Evolutionary conservation across 2,329 filamentous ascomycete species (phyloP).

Genomic region (Botryotinia globosa): DNA sequence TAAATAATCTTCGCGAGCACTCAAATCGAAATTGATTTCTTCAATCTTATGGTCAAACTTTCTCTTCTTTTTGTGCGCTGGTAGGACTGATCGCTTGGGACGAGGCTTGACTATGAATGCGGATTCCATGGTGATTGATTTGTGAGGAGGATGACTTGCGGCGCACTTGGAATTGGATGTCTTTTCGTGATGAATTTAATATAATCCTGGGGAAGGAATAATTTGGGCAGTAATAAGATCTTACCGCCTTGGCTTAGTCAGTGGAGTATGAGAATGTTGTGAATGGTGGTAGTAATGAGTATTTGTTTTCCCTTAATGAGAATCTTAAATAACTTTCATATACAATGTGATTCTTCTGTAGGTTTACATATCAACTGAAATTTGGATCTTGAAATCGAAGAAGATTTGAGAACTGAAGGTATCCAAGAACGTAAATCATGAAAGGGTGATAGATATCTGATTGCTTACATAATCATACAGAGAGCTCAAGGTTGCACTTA

Average conservation of each 20-base stretch:
- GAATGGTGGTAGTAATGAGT: background rate
- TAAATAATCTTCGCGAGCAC: slow-evolving; percentile 79
- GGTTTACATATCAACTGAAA: no score
- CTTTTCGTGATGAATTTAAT: slow-evolving; percentile 1
- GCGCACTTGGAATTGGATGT: slow-evolving; percentile 8
- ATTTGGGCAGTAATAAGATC: slow-evolving; percentile 13
- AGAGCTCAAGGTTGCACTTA: slow-evolving; percentile 14
- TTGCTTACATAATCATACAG: background rate
- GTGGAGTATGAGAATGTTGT: background rate
- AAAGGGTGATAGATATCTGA: background rate
- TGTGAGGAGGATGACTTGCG: slow-evolving; percentile 7
- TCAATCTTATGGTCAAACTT: slow-evolving; percentile 59
- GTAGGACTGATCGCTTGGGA: slow-evolving; percentile 55
- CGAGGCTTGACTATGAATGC: slow-evolving; percentile 57
- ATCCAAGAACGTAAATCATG: background rate
- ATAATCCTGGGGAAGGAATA: slow-evolving; percentile 19
- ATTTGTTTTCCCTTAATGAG: no score
- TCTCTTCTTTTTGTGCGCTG: slow-evolving; percentile 63
- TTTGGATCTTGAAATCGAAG: background rate
- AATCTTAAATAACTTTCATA: no score
- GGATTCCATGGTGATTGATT: slow-evolving; percentile 23
- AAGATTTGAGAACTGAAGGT: background rate
- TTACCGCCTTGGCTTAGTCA: slow-evolving; percentile 9
- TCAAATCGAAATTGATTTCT: slow-evolving; percentile 81
- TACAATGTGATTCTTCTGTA: no score